Base-by-base conservation (phyloP, 331 rosid species). In the Quercus tomentella region DNA sequence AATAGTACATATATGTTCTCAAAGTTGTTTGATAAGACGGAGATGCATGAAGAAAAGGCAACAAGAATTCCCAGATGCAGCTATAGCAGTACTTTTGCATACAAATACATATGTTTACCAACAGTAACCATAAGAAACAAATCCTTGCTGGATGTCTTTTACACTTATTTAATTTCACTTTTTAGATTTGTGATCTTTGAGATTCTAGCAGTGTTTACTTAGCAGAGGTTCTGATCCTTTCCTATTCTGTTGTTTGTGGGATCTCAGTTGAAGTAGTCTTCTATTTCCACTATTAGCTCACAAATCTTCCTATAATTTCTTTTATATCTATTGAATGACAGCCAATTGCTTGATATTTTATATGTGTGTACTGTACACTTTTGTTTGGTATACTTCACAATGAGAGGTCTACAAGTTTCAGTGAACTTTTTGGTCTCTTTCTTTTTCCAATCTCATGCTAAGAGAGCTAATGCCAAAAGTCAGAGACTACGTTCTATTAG, bases 201-300 rank as follows among this genome's bases (percentile, higher is more conserved):
- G 31, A 74, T 74, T 45, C 77, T 63, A 37, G 37, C 60, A 67
- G 4, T 18, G 23, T 35, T 60, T 45, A n/a, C 22, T 70, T 76
- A 41, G 61, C 78, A 49, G 57, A 67, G 52, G 70, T 54, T 70
- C 75, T 52, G 58, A 73, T 51, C 52, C 31, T 77, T 58, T 62
- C 49, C 75, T 75, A 28, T 79, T 73, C 69, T 62, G n/a, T 37
- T 56, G n/a, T 82, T 41, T 21, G 41, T 12, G 43, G 57, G 41
- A 73, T 72, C 75, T 82, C 45, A 35, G 56, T 55, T 57, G 77
- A 77, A 66, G 66, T 61, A 22, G 79, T 70, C 81, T 83, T 78
- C 77, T 70, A 82, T 84, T 83, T 83, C 89, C 84, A 61, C 61
- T 83, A 79, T 71, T 58, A 83, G 84, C 89, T 73, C 37, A 77